Evolutionary conservation across 345 rosid species (phyloP).

Genomic region (Garcia nutans): DNA sequence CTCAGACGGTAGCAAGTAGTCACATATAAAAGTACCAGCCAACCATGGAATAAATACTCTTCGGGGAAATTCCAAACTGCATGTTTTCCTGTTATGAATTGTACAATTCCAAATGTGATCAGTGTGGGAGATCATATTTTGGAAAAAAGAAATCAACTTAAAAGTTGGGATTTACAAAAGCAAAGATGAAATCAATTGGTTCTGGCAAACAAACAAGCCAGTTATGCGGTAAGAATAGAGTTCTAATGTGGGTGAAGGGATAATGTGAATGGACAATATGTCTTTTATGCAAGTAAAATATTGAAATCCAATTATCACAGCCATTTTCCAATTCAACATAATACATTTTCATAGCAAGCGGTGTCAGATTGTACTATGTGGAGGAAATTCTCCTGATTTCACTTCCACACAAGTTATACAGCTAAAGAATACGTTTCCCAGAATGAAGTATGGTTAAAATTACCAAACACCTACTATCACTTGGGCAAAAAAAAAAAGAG

Average conservation of each 20-base stretch:
- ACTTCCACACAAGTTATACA: too few species aligned
- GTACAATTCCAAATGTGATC: neutral
- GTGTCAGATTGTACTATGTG: neutral
- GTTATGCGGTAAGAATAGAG: neutral
- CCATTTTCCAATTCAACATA: neutral
- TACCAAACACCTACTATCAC: neutral
- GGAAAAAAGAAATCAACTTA: conserved; percentile 4
- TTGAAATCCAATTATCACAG: neutral
- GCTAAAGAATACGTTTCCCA: too few species aligned
- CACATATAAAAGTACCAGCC: conserved; percentile 56
- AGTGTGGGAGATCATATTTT: neutral
- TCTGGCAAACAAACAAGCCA: neutral
- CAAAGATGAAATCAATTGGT: conserved; percentile 7
- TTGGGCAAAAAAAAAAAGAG: neutral
- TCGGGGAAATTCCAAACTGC: conserved; percentile 59
- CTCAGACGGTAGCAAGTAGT: conserved; percentile 77
- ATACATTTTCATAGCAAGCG: neutral
- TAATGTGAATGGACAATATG: neutral
- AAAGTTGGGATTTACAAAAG: neutral
- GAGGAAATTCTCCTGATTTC: too few species aligned
- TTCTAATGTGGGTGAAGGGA: neutral
- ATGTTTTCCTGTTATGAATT: conserved; percentile 54
- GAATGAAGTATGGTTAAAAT: neutral
- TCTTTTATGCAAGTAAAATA: neutral
- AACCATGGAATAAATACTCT: conserved; percentile 90